phyloP scores from a whole-genome alignment of 768 basidiomycete species.

The Lentinula guzmanii region DNA sequence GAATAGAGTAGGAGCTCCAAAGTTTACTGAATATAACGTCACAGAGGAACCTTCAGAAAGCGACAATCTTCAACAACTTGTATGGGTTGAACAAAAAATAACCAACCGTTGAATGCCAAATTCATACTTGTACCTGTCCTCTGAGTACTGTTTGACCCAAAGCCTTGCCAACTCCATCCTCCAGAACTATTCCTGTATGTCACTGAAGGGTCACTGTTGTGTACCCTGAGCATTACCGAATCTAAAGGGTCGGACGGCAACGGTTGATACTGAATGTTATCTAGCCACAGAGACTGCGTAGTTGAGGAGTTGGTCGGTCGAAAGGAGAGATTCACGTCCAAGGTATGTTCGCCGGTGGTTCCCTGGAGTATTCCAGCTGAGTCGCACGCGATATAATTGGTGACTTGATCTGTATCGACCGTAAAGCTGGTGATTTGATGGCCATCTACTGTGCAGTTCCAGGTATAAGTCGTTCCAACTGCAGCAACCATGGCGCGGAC shows the following conservation, averaged over 20 bases:
- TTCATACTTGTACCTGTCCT: neutral
- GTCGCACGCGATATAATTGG: conserved; percentile 4
- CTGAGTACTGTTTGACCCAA: neutral
- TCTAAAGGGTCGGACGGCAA: neutral
- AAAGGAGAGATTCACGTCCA: neutral
- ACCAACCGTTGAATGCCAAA: neutral
- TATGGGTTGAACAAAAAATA: neutral
- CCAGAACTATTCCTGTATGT: neutral
- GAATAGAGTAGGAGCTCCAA: neutral
- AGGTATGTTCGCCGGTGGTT: neutral
- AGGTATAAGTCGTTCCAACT: neutral
- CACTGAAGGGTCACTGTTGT: conserved; percentile 5
- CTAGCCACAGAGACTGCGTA: neutral
- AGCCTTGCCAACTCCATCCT: neutral
- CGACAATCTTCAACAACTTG: neutral
- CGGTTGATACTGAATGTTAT: conserved; percentile 1
- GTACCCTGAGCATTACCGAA: neutral
- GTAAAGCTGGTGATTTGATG: neutral
- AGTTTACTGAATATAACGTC: conserved; percentile 1
- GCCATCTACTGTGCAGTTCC: conserved; percentile 1
- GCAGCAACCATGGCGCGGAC: neutral
- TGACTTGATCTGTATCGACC: neutral
- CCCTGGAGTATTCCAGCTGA: neutral
- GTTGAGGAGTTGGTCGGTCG: neutral
- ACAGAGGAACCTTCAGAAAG: neutral